Evolutionary conservation across 345 rosid species (phyloP), one percentile per base, ranked within the genome.

Genomic region (Erysimum cheiranthoides): DNA sequence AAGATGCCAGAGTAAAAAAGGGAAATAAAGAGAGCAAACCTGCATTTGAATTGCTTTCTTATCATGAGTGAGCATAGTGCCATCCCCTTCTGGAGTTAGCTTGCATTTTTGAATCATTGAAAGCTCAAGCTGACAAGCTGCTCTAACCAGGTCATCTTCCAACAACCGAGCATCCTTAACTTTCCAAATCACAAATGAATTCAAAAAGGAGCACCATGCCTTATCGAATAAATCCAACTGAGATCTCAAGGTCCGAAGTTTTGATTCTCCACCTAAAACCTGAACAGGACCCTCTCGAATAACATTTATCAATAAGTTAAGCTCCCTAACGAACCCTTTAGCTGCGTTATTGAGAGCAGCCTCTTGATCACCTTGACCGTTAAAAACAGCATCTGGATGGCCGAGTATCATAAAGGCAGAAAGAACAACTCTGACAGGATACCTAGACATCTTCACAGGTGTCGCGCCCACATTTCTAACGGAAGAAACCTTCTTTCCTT

Each of bases 121-220:
- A 38, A 92, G 91, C 85, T 95, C 99, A 60, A 95, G 97, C 85
- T 92, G 97, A 86, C 99, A 95, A 25, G 98, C 99, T 14, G 99
- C 98, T 83, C 94, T 87, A 6, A 90, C 96, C 82, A 96, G 79
- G 79, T 96, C 97, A 71, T 86, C 92, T 82, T 90, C 97, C 85
- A 96, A 78, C 51, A 83, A 69, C 82, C 82, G 85, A 13, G 99
- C 99, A 82, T 96, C 99, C 82, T 90, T 93, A 54, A 91, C 96
- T 80, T 96, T 96, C 99, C 99, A 96, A 80, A 83, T 89, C 60
- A 85, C 99, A 85, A 96, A 96, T 50, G 88, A 86, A 77, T 87
- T 93, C 84, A 96, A 70, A 73, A 88, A 96, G 54, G 83, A 79
- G 66, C 92, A 88, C 98, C 98, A 96, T 16, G 92, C 90, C 81